Conservation (phyloP, 2,329 filamentous ascomycete species). For the Aspergillus aculeatinus region DNA sequence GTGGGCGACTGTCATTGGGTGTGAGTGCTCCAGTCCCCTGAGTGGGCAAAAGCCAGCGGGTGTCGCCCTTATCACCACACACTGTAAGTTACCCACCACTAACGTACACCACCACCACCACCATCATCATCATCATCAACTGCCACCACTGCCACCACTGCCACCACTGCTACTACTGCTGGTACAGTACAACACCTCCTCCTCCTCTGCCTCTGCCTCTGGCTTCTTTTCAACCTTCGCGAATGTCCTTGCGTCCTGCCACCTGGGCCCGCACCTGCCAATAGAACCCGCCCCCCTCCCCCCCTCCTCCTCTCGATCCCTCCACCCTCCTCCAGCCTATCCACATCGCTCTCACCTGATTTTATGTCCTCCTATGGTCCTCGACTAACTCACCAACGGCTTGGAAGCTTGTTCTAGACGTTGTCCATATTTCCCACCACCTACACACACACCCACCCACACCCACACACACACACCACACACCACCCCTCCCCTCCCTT, state of each 20-base stretch:
- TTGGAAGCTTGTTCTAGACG: constrained; percentile 24
- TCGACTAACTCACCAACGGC: constrained; percentile 14
- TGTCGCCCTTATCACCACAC: constrained; percentile 6
- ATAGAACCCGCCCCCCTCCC: not conserved
- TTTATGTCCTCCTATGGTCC: constrained; percentile 13
- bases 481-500: not conserved
- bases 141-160: too few relatives aligned
- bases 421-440: constrained; percentile 19
- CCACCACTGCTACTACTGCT: too few relatives aligned
- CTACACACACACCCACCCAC: not conserved
- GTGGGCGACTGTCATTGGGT: constrained; percentile 27
- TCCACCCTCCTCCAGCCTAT: constrained; percentile 6
- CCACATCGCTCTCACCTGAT: constrained; percentile 12
- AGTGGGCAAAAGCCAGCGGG: constrained; percentile 8
- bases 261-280: constrained; percentile 2
- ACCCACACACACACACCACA: not conserved
- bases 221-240: not conserved
- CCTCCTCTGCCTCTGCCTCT: not conserved
- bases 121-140: too few relatives aligned
- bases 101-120: too few relatives aligned
- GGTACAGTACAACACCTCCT: too few relatives aligned
- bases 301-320: not conserved
- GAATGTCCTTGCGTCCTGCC: constrained; percentile 2
- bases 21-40: constrained; percentile 20
- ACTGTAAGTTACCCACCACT: not conserved